These are phyloP conservation scores for Schoenoplectus triqueter DNA, from an alignment of 202 grass and related monocot species.

Conservation along the genomic window DNA sequence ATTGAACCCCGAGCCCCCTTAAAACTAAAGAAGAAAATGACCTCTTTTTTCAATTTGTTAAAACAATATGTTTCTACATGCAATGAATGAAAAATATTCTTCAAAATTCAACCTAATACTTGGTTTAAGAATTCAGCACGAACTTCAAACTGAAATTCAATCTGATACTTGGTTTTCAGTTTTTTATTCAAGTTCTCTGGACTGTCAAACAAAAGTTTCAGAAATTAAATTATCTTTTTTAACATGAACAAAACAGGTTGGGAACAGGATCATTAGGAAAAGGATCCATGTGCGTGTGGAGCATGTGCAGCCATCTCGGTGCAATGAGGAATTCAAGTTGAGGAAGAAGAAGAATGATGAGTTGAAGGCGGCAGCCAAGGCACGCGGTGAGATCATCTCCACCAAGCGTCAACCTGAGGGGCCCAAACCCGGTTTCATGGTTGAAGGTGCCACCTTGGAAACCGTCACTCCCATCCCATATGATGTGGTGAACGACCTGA, in stretches of 20 bases:
- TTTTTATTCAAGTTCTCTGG: neutral
- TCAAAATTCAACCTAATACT: neutral
- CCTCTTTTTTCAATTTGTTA: neutral
- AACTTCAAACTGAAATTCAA: neutral
- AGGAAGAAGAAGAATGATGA: slow-evolving; percentile 69
- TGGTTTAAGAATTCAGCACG: neutral
- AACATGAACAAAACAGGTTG: slow-evolving; percentile 49
- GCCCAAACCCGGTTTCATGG: slow-evolving; percentile 87
- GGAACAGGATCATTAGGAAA: slow-evolving; percentile 72
- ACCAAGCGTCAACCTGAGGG: slow-evolving; percentile 81
- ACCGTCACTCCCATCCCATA: slow-evolving; percentile 80
- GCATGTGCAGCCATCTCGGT: slow-evolving; percentile 71
- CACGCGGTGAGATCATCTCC: slow-evolving; percentile 66
- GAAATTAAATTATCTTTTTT: neutral
- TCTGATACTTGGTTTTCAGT: neutral
- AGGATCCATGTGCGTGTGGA: slow-evolving; percentile 88
- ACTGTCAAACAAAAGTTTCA: neutral
- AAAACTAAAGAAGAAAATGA: neutral
- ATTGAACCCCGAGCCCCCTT: no score
- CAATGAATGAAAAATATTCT: neutral
- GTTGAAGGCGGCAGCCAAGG: slow-evolving; percentile 66
- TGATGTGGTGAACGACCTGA: slow-evolving; percentile 92
- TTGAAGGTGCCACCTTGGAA: slow-evolving; percentile 64
- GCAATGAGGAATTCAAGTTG: slow-evolving; percentile 72
- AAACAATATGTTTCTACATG: neutral